Percentiles rank a stretch among this genome's conserved stretches.
phyloP scores from a whole-genome alignment of 352 stramenopile species.

The Phytophthora podocarpi region DNA sequence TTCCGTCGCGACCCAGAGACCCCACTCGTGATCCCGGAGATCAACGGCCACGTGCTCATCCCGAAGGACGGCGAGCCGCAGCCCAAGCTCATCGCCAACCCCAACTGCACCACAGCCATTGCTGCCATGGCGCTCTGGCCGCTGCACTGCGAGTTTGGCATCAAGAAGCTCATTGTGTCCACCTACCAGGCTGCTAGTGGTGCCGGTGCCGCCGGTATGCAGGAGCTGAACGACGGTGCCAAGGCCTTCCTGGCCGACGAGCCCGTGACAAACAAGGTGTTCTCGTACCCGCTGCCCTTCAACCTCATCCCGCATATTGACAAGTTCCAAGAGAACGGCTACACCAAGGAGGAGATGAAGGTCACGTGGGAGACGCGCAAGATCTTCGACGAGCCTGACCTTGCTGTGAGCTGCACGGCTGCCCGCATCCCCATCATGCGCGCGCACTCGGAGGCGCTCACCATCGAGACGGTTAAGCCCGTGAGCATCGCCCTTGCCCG shows the following conservation, averaged over 20 bases:
- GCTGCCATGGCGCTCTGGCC: slow-evolving; percentile 97
- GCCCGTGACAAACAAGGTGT: slow-evolving; percentile 90
- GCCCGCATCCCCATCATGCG: slow-evolving; percentile 97
- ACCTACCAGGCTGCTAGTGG: slow-evolving; percentile 95
- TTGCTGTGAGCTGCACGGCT: slow-evolving; percentile 92
- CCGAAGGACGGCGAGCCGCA: slow-evolving; percentile 47
- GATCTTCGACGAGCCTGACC: slow-evolving; percentile 93
- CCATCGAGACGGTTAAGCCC: slow-evolving; percentile 93
- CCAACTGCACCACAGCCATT: slow-evolving; percentile 98
- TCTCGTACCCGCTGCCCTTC: slow-evolving; percentile 97
- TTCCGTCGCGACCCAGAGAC: slow-evolving; percentile 93
- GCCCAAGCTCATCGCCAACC: slow-evolving; percentile 97
- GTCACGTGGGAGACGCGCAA: slow-evolving; percentile 98
- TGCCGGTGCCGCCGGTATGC: slow-evolving; percentile 93
- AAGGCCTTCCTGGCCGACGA: slow-evolving; percentile 81
- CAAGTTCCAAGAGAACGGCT: slow-evolving; percentile 98
- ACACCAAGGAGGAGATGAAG: slow-evolving; percentile 99
- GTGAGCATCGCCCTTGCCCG: slow-evolving; percentile 88
- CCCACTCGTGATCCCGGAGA: slow-evolving; percentile 95
- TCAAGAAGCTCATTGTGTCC: slow-evolving; percentile 96
- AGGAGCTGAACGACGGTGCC: slow-evolving; percentile 93
- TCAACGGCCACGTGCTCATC: slow-evolving; percentile 91
- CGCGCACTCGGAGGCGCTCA: slow-evolving; percentile 97
- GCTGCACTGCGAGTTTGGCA: slow-evolving; percentile 95
- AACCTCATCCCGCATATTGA: slow-evolving; percentile 99